phyloP scores from a whole-genome alignment of 176 grass and related monocot genomes.

The Oropetium thomaeum region DNA sequence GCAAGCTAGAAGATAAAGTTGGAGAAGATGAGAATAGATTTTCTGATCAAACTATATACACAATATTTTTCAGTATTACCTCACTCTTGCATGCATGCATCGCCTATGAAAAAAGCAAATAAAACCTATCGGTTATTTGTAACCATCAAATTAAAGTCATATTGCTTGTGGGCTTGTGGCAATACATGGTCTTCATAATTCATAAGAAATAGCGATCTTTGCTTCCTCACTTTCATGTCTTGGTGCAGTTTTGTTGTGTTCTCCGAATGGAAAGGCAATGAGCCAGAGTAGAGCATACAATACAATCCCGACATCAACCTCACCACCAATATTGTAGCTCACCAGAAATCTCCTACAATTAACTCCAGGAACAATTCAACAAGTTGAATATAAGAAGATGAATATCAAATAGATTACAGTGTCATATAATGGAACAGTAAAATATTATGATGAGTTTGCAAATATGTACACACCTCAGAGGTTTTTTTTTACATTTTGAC shows the following conservation, averaged over 20 bases:
- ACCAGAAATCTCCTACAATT: not conserved
- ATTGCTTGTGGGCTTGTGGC: no score
- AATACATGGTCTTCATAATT: not conserved
- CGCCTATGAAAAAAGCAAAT: no score
- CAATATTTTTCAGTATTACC: no score
- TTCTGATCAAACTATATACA: no score
- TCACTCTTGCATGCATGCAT: no score
- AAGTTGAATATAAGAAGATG: not conserved
- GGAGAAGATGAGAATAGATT: no score
- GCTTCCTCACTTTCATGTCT: not conserved
- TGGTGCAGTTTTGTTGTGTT: not conserved
- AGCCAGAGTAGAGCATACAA: not conserved
- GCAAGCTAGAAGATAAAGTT: no score
- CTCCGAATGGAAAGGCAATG: not conserved
- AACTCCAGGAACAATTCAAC: not conserved
- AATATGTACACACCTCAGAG: not conserved
- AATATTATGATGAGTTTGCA: not conserved
- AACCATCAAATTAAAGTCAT: no score
- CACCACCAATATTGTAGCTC: not conserved
- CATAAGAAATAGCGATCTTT: not conserved
- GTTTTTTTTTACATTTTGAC: no score
- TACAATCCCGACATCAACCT: not conserved
- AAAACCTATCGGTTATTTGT: no score
- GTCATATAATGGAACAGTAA: not conserved
- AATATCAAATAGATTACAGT: not conserved